A percentile compares a stretch with the other conserved stretches of the same genome.
Evolutionary conservation across 495 filamentous ascomycete genomes (phyloP).

Genomic region (Talaromyces trachyspermus): DNA sequence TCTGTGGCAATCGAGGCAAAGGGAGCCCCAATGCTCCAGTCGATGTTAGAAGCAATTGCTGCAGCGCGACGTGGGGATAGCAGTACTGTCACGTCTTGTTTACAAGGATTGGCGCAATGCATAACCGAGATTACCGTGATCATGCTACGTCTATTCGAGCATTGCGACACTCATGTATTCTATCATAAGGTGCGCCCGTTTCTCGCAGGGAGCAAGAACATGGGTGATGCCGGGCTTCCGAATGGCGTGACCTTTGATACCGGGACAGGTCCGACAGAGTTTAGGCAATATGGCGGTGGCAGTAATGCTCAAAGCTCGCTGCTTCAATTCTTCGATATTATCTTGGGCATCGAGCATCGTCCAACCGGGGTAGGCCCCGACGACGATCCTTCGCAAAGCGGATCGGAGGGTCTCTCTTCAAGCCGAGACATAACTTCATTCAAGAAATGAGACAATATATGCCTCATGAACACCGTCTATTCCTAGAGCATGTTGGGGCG

Average conservation of each 20-base stretch:
- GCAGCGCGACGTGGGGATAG: slow-evolving; percentile 70
- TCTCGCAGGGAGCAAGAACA: slow-evolving; percentile 93
- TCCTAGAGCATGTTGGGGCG: slow-evolving; percentile 71
- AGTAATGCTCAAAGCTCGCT: slow-evolving; percentile 94
- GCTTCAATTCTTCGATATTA: slow-evolving; percentile 90
- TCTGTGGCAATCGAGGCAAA: slow-evolving; percentile 94
- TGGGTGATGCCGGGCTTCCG: slow-evolving; percentile 85
- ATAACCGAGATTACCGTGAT: slow-evolving; percentile 74
- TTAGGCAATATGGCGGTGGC: slow-evolving; percentile 77
- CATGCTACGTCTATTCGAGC: slow-evolving; percentile 81
- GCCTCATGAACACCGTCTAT: slow-evolving; percentile 86
- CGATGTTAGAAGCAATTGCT: slow-evolving; percentile 80
- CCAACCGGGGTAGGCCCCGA: slow-evolving; percentile 69
- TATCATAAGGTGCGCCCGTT: slow-evolving; percentile 91
- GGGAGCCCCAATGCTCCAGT: slow-evolving; percentile 76
- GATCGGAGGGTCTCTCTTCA: slow-evolving; percentile 44
- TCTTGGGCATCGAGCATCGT: slow-evolving; percentile 84
- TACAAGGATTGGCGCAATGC: slow-evolving; percentile 73
- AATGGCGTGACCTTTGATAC: slow-evolving; percentile 82
- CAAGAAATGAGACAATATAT: slow-evolving; percentile 95
- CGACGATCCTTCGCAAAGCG: slow-evolving; percentile 15
- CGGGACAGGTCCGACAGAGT: slow-evolving; percentile 55
- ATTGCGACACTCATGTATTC: slow-evolving; percentile 88
- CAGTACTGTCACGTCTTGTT: slow-evolving; percentile 60
- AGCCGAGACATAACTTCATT: slow-evolving; percentile 79